Evolutionary conservation across 2,329 filamentous ascomycete species (phyloP).

Genomic region (Periconia sp.): DNA sequence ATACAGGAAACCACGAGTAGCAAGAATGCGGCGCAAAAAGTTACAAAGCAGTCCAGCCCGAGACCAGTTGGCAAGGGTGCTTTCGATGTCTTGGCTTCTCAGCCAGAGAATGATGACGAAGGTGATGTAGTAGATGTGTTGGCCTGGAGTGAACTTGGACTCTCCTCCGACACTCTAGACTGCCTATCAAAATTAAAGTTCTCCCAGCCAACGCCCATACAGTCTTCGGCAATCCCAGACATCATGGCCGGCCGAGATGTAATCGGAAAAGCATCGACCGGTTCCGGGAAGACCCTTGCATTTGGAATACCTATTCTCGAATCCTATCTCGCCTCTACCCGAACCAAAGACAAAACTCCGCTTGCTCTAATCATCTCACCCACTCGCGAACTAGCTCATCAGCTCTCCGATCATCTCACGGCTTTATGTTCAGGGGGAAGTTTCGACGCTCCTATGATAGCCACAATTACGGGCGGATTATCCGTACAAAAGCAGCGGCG

Average conservation of each 20-base stretch:
- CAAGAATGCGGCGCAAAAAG: constrained; percentile 46
- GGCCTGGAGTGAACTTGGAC: constrained; percentile 75
- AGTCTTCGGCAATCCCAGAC: constrained; percentile 78
- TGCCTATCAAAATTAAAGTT: constrained; percentile 83
- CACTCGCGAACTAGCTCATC: constrained; percentile 91
- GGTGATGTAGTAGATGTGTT: constrained; percentile 73
- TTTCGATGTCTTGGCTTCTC: constrained; percentile 63
- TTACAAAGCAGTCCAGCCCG: constrained; percentile 38
- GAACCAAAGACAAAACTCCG: constrained; percentile 47
- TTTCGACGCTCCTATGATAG: constrained; percentile 67
- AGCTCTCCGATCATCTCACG: constrained; percentile 82
- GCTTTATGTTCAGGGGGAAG: constrained; percentile 72
- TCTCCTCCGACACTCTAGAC: constrained; percentile 74
- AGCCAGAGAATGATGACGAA: constrained; percentile 56
- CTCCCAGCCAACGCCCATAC: constrained; percentile 79
- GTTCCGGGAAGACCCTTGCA: constrained; percentile 94
- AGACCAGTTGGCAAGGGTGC: constrained; percentile 39
- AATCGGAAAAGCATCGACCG: constrained; percentile 93
- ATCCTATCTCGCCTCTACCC: constrained; percentile 65
- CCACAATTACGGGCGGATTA: constrained; percentile 87
- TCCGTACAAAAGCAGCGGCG: constrained; percentile 95
- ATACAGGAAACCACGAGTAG: not conserved
- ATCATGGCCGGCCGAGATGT: constrained; percentile 86
- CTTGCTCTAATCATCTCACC: constrained; percentile 82
- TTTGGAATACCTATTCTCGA: constrained; percentile 95